phyloP scores from a whole-genome alignment of 2,329 filamentous ascomycete species.

The Trichoderma sp. region DNA sequence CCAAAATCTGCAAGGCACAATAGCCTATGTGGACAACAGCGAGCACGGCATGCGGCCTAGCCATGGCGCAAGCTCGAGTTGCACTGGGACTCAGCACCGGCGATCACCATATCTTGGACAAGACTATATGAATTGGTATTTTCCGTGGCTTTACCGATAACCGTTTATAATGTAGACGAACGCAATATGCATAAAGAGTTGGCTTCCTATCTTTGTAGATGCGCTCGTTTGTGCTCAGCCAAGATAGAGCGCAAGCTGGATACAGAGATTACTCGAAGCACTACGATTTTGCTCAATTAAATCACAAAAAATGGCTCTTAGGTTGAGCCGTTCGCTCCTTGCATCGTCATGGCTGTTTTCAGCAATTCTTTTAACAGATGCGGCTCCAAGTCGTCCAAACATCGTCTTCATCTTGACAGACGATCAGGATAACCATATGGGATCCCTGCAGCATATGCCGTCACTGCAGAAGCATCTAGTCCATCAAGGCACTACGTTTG shows the following conservation, averaged over 20 bases:
- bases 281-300: not conserved
- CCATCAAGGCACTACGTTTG: constrained; percentile 59
- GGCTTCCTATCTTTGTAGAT: not conserved
- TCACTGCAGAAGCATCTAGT: constrained; percentile 56
- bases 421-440: constrained; percentile 64
- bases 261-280: not conserved
- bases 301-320: not conserved
- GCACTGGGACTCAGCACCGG: not conserved
- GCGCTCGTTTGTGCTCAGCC: not conserved
- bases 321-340: not conserved
- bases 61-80: constrained; percentile 7
- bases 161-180: not conserved
- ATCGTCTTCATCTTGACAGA: constrained; percentile 69
- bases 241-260: not conserved
- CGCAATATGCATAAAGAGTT: not conserved
- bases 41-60: constrained; percentile 13
- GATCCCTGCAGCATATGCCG: constrained; percentile 63
- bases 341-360: constrained; percentile 10
- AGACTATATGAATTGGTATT: not conserved
- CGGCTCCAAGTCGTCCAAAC: constrained; percentile 40
- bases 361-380: not conserved
- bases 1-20: not conserved
- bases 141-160: not conserved
- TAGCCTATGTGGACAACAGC: not conserved
- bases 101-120: not conserved